phyloP scores from a whole-genome alignment of 768 basidiomycete species.

The Dioszegia hungarica region DNA sequence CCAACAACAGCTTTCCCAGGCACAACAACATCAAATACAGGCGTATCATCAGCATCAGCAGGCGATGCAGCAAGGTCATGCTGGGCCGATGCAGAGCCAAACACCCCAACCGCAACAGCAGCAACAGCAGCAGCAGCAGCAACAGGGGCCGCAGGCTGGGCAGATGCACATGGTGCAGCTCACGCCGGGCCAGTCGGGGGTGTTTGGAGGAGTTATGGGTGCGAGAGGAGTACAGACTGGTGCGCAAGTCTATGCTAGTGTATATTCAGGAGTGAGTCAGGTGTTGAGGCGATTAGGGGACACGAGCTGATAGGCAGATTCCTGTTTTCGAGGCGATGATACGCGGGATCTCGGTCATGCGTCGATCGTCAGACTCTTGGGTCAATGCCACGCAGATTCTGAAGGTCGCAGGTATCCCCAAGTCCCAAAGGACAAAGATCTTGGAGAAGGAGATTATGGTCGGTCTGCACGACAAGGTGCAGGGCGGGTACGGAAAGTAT shows the following conservation, averaged over 20 bases:
- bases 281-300: background rate
- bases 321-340: slow-evolving; percentile 98
- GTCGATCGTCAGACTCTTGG: slow-evolving; percentile 78
- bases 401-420: slow-evolving; percentile 97
- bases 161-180: slow-evolving; percentile 5
- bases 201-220: slow-evolving; percentile 19
- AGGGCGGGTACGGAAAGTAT: slow-evolving; percentile 96
- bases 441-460: slow-evolving; percentile 87
- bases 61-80: background rate
- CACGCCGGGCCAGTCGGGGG: slow-evolving; percentile 4
- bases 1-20: background rate
- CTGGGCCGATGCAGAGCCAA: background rate
- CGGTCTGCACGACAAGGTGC: slow-evolving; percentile 95
- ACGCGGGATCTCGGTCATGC: slow-evolving; percentile 97
- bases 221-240: slow-evolving; percentile 1
- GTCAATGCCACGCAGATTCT: slow-evolving; percentile 98
- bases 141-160: background rate
- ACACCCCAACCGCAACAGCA: background rate
- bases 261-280: slow-evolving; percentile 47
- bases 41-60: slow-evolving; percentile 3
- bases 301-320: slow-evolving; percentile 21
- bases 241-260: slow-evolving; percentile 46
- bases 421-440: slow-evolving; percentile 92
- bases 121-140: background rate
- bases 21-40: slow-evolving; percentile 1